phyloP scores from a whole-genome alignment of 371 early-diverging fungal genomes.

The Mucor piriformis region DNA sequence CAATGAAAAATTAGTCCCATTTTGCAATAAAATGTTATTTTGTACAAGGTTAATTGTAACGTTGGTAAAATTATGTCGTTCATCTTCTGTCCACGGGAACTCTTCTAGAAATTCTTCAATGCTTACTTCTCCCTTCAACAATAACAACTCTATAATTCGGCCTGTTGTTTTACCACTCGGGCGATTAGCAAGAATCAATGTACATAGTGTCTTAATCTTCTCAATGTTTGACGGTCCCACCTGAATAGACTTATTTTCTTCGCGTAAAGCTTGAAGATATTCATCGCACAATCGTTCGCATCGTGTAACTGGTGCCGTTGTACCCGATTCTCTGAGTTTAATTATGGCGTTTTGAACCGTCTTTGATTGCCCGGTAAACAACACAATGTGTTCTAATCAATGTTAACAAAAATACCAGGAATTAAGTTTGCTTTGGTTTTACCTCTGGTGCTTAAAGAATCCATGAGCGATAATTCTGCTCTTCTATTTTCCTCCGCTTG shows the following conservation, averaged over 20 bases:
- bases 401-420: background rate
- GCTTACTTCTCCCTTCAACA: background rate
- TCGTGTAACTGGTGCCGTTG: background rate
- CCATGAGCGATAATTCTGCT: background rate
- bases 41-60: background rate
- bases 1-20: slow-evolving; percentile 8
- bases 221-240: background rate
- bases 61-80: slow-evolving; percentile 5
- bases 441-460: background rate
- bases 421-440: background rate
- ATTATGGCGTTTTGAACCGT: background rate
- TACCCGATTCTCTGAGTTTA: background rate
- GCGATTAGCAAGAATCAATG: background rate
- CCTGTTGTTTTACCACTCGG: slow-evolving; percentile 3
- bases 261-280: background rate
- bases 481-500: background rate
- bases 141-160: background rate
- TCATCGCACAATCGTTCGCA: background rate
- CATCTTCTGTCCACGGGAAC: slow-evolving; percentile 3
- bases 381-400: background rate
- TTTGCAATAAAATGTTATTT: background rate
- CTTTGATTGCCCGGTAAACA: background rate
- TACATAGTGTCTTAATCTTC: background rate
- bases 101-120: slow-evolving; percentile 3
- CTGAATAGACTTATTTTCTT: background rate